A percentile compares a stretch with the other conserved stretches of the same genome.
These are phyloP conservation scores for Colletotrichum gloeosporioides DNA, from an alignment of 2,329 filamentous ascomycete genomes.

Conservation along the genomic window DNA sequence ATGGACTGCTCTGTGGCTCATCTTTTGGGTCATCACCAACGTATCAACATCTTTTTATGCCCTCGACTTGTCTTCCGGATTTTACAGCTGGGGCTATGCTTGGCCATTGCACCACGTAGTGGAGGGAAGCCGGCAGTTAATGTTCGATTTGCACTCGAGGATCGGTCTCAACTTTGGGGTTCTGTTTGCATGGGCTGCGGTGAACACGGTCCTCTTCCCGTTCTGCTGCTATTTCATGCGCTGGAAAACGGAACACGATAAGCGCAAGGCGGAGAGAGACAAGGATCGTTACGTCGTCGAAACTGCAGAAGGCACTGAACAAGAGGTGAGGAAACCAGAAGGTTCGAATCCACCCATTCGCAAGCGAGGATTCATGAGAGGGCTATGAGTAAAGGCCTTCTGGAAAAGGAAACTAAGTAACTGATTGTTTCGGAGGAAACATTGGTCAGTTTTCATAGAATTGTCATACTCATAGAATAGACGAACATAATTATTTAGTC, in stretches of 20 bases:
- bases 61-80: constrained; percentile 61
- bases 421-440: not conserved
- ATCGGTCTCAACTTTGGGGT: constrained; percentile 67
- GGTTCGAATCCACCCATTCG: constrained; percentile 31
- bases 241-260: constrained; percentile 41
- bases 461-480: not conserved
- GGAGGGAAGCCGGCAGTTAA: constrained; percentile 61
- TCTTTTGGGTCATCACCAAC: constrained; percentile 73
- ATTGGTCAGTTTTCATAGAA: not conserved
- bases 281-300: constrained; percentile 32
- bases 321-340: constrained; percentile 30
- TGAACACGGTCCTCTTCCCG: constrained; percentile 60
- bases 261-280: constrained; percentile 27
- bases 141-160: constrained; percentile 63
- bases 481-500: not conserved
- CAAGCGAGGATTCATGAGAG: constrained; percentile 36
- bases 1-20: constrained; percentile 66
- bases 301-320: constrained; percentile 25
- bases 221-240: constrained; percentile 48
- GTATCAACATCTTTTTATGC: constrained; percentile 65
- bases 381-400: constrained; percentile 17
- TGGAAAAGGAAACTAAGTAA: not conserved
- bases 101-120: constrained; percentile 70
- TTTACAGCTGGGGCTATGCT: constrained; percentile 68
- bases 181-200: constrained; percentile 60